Evolutionary conservation across 441 rosid genomes (phyloP).

Genomic region (Daphne laureola): DNA sequence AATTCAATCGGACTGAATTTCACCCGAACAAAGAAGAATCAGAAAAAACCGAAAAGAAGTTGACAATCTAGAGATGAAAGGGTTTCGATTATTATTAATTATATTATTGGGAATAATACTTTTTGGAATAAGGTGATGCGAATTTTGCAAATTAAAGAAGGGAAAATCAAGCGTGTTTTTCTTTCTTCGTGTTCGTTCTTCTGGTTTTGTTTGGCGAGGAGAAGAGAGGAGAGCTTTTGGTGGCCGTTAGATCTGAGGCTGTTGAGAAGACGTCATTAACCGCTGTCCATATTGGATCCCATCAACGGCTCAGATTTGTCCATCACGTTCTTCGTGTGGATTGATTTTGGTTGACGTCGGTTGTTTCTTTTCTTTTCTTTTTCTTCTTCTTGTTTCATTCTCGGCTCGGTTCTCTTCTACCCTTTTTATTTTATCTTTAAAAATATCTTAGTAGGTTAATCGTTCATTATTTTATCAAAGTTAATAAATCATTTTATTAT

Average conservation of each 20-base stretch:
- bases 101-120: not conserved
- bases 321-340: not conserved
- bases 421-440: too few species aligned
- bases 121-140: too few species aligned
- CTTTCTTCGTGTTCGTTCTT: not conserved
- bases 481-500: too few species aligned
- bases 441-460: too few species aligned
- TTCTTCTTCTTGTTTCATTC: not conserved
- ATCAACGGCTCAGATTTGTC: slow-evolving; percentile 34
- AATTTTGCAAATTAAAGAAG: slow-evolving; percentile 1
- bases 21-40: not conserved
- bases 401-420: too few species aligned
- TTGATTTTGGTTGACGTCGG: slow-evolving; percentile 23
- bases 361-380: slow-evolving; percentile 1
- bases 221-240: slow-evolving; percentile 7
- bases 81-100: not conserved
- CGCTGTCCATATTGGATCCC: slow-evolving; percentile 26
- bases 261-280: slow-evolving; percentile 27
- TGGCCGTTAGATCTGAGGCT: slow-evolving; percentile 25
- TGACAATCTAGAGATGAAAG: not conserved
- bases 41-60: not conserved
- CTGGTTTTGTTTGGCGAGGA: slow-evolving; percentile 11
- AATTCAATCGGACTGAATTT: slow-evolving; percentile 1
- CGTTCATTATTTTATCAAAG: too few species aligned
- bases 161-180: not conserved